Evolutionary conservation across 2,329 filamentous ascomycete species (phyloP).

Genomic region (Fusarium veterinarium): DNA sequence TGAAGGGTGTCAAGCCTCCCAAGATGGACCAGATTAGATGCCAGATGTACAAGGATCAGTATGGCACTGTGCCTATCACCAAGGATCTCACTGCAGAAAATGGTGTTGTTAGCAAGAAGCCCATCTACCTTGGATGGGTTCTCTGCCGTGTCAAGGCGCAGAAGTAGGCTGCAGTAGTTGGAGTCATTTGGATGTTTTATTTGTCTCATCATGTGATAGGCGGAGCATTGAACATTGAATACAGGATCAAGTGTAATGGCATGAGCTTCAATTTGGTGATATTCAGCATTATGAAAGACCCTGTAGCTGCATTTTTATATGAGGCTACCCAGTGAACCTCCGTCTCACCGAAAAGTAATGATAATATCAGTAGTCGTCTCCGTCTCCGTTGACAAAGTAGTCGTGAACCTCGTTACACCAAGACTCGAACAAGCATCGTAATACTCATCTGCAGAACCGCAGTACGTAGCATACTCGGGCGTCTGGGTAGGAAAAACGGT

Average conservation of each 20-base stretch:
- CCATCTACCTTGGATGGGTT: slow-evolving; percentile 29
- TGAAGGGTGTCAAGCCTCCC: slow-evolving; percentile 5
- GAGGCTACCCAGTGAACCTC: neutral
- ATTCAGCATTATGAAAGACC: no score
- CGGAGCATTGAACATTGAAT: neutral
- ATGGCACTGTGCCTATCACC: slow-evolving; percentile 17
- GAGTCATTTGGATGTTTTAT: no score
- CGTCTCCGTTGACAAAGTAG: neutral
- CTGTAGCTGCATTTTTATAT: rapidly evolving
- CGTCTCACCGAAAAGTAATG: neutral
- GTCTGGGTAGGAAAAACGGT: neutral
- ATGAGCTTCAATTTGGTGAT: neutral
- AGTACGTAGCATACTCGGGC: neutral
- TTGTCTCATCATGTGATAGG: rapidly evolving
- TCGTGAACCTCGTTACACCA: neutral
- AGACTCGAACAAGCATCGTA: neutral
- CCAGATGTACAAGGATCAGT: slow-evolving; percentile 33
- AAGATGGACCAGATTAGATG: slow-evolving; percentile 12
- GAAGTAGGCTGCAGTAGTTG: neutral
- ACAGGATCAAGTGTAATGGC: rapidly evolving
- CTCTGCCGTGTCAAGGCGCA: slow-evolving; percentile 27
- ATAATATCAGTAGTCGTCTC: neutral
- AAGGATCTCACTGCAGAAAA: slow-evolving; percentile 3
- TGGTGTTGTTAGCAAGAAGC: slow-evolving; percentile 24
- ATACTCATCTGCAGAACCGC: neutral